Conservation (phyloP, 192 early-diverging fungal genomes). For the Allomyces macrogynus region DNA sequence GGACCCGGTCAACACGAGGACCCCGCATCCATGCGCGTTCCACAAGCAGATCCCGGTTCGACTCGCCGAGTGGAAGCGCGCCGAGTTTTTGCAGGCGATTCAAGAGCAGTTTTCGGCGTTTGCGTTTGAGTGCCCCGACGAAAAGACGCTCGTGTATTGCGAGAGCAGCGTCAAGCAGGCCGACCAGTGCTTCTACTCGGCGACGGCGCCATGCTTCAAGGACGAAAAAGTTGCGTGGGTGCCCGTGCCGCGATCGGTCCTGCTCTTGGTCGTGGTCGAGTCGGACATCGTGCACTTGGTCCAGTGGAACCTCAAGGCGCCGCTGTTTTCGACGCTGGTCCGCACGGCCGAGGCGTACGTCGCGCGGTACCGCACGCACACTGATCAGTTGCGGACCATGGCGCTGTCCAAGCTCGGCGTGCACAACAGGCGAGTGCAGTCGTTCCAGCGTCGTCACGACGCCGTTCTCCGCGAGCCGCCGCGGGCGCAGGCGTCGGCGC, state of each 20-base stretch:
- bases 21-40: too few relatives aligned
- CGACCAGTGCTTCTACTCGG: neutral
- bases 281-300: neutral
- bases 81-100: too few relatives aligned
- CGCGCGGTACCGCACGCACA: neutral
- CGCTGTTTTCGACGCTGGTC: neutral
- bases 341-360: neutral
- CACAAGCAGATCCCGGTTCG: too few relatives aligned
- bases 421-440: neutral
- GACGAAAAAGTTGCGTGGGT: neutral
- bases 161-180: neutral
- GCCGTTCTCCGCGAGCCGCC: too few relatives aligned
- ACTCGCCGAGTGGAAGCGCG: too few relatives aligned
- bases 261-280: too few relatives aligned
- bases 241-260: neutral
- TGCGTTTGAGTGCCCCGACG: too few relatives aligned
- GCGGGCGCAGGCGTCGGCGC: too few relatives aligned
- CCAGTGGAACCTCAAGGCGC: neutral
- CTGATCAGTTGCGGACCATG: neutral
- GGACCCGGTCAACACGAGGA: too few relatives aligned
- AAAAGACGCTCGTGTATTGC: too few relatives aligned
- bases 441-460: neutral
- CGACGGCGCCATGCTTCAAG: neutral
- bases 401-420: neutral
- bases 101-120: too few relatives aligned